phyloP scores from a whole-genome alignment of 2,329 filamentous ascomycete species.

The Pyrenophora teres region DNA sequence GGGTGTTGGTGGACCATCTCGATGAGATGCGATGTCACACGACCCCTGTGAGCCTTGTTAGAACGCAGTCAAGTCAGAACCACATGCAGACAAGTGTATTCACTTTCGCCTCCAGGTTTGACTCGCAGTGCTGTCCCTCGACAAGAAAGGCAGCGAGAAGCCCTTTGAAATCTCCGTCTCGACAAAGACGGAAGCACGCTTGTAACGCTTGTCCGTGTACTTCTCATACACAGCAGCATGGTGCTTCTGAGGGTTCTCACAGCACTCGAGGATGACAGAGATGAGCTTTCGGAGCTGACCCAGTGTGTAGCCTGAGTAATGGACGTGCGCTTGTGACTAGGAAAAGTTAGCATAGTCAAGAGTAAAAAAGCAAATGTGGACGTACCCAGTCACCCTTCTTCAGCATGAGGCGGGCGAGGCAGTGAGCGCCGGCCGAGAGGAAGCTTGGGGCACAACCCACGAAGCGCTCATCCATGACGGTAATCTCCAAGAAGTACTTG shows the following conservation, averaged over 20 bases:
- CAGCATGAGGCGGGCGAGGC: conserved; percentile 84
- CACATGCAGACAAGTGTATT: conserved; percentile 30
- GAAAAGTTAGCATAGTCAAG: conserved; percentile 43
- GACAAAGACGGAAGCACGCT: conserved; percentile 80
- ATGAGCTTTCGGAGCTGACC: conserved; percentile 79
- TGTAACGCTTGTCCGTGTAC: conserved; percentile 86
- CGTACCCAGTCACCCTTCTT: conserved; percentile 93
- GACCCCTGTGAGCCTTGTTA: conserved; percentile 34
- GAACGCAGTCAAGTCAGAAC: conserved; percentile 27
- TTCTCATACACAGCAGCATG: conserved; percentile 90
- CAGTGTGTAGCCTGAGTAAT: conserved; percentile 94
- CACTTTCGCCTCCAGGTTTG: conserved; percentile 48
- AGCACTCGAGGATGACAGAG: conserved; percentile 82
- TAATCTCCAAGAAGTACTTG: conserved; percentile 97
- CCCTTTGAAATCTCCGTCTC: conserved; percentile 71
- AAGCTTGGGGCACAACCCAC: conserved; percentile 90
- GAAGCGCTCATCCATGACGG: conserved; percentile 97
- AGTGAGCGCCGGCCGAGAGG: conserved; percentile 88
- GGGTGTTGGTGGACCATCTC: conserved; percentile 19
- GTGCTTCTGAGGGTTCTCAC: conserved; percentile 77
- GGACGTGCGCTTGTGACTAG: conserved; percentile 79
- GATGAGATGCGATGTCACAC: conserved; percentile 24
- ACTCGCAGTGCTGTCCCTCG: conserved; percentile 43
- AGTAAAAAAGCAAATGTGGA: conserved; percentile 1
- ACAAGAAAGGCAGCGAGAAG: conserved; percentile 56